A percentile compares a stretch with the other conserved stretches of the same genome.
Conservation (phyloP, 148 eudicot species). For the Vaccinium corymbosum region DNA sequence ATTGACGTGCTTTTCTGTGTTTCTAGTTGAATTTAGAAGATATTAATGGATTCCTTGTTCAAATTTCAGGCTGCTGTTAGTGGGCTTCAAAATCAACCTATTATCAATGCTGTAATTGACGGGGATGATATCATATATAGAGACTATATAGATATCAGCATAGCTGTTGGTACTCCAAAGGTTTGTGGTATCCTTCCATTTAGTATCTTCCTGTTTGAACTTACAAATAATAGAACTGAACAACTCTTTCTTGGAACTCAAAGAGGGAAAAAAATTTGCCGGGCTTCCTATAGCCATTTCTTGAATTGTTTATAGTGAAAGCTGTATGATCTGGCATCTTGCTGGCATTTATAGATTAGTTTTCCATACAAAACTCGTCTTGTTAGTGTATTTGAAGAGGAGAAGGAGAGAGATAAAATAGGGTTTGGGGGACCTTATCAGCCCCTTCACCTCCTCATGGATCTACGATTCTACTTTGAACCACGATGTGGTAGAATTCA, state of each 20-base stretch:
- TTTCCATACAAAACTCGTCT: neutral
- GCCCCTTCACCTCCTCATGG: neutral
- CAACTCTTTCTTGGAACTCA: neutral
- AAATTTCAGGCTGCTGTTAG: constrained; percentile 75
- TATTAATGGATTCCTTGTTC: constrained; percentile 16
- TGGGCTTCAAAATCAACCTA: constrained; percentile 86
- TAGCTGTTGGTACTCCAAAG: constrained; percentile 98
- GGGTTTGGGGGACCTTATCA: neutral
- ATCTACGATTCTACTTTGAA: neutral
- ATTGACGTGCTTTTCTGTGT: neutral
- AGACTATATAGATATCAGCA: constrained; percentile 90
- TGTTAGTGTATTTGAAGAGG: neutral
- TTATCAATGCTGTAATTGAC: constrained; percentile 89
- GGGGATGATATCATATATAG: constrained; percentile 95
- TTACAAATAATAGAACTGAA: neutral
- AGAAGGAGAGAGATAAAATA: neutral
- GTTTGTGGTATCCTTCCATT: constrained; percentile 31
- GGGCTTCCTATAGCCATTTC: neutral
- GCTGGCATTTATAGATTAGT: neutral
- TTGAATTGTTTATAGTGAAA: neutral
- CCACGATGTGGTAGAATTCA: neutral
- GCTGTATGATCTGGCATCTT: neutral
- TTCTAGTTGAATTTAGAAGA: constrained; percentile 5
- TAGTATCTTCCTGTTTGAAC: neutral
- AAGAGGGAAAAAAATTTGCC: neutral